Percentiles rank a stretch among this genome's conserved stretches.
Conservation (phyloP, 176 grass and related monocot species). For the Juncus inflexus region DNA sequence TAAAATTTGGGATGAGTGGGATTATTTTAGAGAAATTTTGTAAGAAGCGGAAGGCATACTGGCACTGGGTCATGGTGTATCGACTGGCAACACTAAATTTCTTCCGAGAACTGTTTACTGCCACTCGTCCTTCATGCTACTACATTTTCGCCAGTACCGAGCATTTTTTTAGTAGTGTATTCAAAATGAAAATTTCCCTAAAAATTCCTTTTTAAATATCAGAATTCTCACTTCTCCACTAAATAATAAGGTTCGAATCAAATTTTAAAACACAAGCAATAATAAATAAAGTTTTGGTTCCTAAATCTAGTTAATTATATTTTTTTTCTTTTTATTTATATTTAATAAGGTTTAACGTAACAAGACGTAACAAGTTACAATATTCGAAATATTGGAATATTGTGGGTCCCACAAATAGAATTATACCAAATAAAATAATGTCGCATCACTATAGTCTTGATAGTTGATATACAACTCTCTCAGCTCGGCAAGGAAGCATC, state of each 20-base stretch:
- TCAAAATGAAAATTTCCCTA: slow-evolving; percentile 53
- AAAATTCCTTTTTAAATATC: slow-evolving; percentile 59
- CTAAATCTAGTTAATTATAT: background rate
- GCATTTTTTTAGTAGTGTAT: too few relatives aligned
- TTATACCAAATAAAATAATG: slow-evolving; percentile 49
- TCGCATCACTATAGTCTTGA: slow-evolving; percentile 54
- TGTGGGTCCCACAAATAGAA: slow-evolving; percentile 48
- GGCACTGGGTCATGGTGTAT: too few relatives aligned
- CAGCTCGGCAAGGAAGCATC: slow-evolving; percentile 59
- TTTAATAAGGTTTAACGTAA: slow-evolving; percentile 66
- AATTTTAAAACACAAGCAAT: too few relatives aligned
- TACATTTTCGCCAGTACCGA: too few relatives aligned
- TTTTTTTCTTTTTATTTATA: too few relatives aligned
- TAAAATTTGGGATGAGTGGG: slow-evolving; percentile 52
- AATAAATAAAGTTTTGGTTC: background rate
- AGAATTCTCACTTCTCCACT: slow-evolving; percentile 46
- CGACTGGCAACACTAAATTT: too few relatives aligned
- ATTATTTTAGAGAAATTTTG: too few relatives aligned
- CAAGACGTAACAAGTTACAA: slow-evolving; percentile 50
- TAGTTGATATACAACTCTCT: slow-evolving; percentile 56
- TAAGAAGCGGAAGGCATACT: too few relatives aligned
- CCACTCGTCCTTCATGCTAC: too few relatives aligned
- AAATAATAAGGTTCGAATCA: slow-evolving; percentile 44
- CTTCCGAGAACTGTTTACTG: too few relatives aligned
- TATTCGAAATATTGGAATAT: slow-evolving; percentile 56